Base-by-base conservation (phyloP, 305 asterid genomes). In the Petunia hybrid region DNA sequence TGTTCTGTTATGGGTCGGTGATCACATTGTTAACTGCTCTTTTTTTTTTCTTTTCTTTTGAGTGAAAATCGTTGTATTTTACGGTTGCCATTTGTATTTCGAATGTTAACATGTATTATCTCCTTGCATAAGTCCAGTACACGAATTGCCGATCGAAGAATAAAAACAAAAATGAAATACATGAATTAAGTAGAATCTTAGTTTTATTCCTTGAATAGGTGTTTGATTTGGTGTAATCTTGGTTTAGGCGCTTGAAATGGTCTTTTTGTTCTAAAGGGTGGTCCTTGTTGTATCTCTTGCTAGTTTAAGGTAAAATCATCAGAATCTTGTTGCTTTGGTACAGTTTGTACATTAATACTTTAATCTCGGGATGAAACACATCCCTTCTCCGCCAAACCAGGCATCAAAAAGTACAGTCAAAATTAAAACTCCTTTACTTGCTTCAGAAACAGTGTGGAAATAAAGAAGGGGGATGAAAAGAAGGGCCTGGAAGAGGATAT, bases 21-120 rank as follows among this genome's bases (percentile, higher is more conserved):
- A 8, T 62, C 74, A 78, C 31, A 56, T 46, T 78, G 62, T 48
- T 78, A 46, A 64, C 53, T 36, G 75, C 68, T 45, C 14, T 38
- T 31, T 22, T 31, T 36, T 48, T 22, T 46, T 46, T 6, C 48
- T 31, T 6, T 36, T 73, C n/a, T 48, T 13, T 60, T 3, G 36
- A 51, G 46, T 51, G 36, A 71, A 39, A 64, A 51, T 73, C 31
- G 36, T 73, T 73, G 36, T 36, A 51, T 4, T 73, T 69, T 51
- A 38, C 63, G 14, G 35, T 51, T 13, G 22, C 46, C 78, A 73
- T 51, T 36, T 73, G 48, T 73, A 13, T 73, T 73, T 73, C 53
- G 45, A 36, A 73, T 51, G 63, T 36, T 73, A 14, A 51, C 46
- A 51, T 73, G 36, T 51, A 53, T 73, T 53, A 73, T 73, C 78